Evolutionary conservation across 2,329 filamentous ascomycete species (phyloP).

Genomic region (Colletotrichum aenigma): DNA sequence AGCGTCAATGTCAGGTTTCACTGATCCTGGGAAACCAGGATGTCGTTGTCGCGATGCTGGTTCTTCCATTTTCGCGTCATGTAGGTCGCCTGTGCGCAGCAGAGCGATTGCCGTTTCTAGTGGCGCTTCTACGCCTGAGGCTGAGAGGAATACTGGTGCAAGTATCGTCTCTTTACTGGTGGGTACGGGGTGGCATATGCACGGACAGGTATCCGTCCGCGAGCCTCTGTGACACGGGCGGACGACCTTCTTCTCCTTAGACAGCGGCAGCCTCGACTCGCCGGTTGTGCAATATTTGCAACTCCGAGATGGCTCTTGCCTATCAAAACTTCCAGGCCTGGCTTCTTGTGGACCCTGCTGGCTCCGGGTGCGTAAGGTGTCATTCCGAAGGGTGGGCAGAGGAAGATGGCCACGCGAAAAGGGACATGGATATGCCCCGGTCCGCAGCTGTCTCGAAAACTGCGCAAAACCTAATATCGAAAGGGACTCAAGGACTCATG

Average conservation of each 20-base stretch:
- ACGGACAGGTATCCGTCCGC: background rate
- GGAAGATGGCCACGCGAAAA: conserved; percentile 9
- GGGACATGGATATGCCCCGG: background rate
- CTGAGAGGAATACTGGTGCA: background rate
- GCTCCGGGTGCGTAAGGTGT: background rate
- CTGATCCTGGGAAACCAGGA: background rate
- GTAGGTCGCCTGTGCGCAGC: background rate
- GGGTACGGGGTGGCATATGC: conserved; percentile 1
- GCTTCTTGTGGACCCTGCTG: background rate
- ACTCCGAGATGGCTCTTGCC: background rate
- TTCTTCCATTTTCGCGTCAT: background rate
- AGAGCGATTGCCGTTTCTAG: background rate
- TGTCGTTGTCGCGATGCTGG: background rate
- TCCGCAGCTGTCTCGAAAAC: background rate
- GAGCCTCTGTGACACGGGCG: conserved; percentile 1
- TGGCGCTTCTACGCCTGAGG: background rate
- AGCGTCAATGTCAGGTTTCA: background rate
- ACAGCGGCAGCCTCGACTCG: background rate
- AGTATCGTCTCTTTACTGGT: background rate
- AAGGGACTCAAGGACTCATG: background rate
- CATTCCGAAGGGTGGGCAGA: conserved; percentile 1
- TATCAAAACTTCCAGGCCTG: background rate
- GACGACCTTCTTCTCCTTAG: background rate
- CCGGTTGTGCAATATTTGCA: background rate
- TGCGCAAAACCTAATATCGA: background rate